These are phyloP conservation scores for Russula compacta DNA, from an alignment of 768 basidiomycete genomes.

Conservation along the genomic window DNA sequence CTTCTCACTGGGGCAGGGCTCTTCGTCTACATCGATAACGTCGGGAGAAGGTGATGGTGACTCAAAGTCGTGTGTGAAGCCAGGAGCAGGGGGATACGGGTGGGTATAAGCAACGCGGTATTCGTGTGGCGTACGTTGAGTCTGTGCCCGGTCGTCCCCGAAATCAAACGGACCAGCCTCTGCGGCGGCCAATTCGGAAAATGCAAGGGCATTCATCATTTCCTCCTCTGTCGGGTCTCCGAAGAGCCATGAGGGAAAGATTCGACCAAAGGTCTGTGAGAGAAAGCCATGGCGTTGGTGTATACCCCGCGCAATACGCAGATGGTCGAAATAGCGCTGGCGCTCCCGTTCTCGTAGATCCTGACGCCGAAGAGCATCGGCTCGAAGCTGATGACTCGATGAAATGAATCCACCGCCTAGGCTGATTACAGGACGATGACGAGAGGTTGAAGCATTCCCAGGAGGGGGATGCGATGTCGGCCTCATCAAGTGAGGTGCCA, in stretches of 20 bases:
- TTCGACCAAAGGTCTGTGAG: constrained; percentile 12
- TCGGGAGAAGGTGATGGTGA: constrained; percentile 31
- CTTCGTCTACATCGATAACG: constrained; percentile 43
- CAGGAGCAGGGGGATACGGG: constrained; percentile 42
- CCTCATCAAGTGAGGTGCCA: constrained; percentile 21
- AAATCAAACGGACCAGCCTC: neutral
- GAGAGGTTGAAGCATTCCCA: constrained; percentile 41
- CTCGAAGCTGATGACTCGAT: constrained; percentile 24
- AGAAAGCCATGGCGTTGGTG: constrained; percentile 15
- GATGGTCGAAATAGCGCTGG: constrained; percentile 10
- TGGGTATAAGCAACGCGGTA: constrained; percentile 62
- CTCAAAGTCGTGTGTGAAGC: constrained; percentile 62
- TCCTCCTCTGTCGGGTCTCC: constrained; percentile 16
- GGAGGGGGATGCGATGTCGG: constrained; percentile 25
- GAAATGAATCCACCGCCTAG: constrained; percentile 57
- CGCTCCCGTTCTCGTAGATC: constrained; percentile 8
- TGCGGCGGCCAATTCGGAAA: constrained; percentile 10
- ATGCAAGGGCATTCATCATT: constrained; percentile 18
- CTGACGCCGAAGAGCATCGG: constrained; percentile 11
- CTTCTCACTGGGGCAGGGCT: constrained; percentile 17
- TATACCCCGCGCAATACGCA: constrained; percentile 9
- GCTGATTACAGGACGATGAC: constrained; percentile 50
- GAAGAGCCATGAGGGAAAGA: constrained; percentile 18
- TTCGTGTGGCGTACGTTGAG: constrained; percentile 27
- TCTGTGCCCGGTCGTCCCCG: neutral